Percentiles rank a stretch among this genome's conserved stretches.
Conservation (phyloP, 345 rosid species). For the Ceriops zippeliana region DNA sequence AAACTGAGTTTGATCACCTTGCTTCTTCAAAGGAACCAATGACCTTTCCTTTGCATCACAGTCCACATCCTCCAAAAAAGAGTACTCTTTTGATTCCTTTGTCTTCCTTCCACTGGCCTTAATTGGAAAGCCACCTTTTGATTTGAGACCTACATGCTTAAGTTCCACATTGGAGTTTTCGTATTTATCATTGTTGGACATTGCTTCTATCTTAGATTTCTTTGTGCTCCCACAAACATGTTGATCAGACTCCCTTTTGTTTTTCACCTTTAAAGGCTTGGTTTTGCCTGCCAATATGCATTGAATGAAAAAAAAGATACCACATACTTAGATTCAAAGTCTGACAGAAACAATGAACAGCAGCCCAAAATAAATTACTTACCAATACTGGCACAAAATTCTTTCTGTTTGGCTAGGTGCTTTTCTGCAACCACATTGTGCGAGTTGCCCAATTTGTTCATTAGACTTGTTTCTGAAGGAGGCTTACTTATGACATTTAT, state of each 20-base stretch:
- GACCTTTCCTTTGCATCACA: constrained; percentile 33
- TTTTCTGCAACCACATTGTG: constrained; percentile 13
- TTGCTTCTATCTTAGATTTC: constrained; percentile 39
- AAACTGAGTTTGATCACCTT: constrained; percentile 36
- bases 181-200: constrained; percentile 10
- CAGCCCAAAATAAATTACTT: constrained; percentile 11
- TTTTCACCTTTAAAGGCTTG: constrained; percentile 36
- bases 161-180: constrained; percentile 18
- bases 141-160: constrained; percentile 18
- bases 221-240: constrained; percentile 33
- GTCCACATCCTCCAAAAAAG: constrained; percentile 29
- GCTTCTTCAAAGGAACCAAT: constrained; percentile 31
- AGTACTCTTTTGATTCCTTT: constrained; percentile 22
- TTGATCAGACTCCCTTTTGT: constrained; percentile 41
- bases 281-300: constrained; percentile 35
- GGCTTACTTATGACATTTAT: constrained; percentile 31
- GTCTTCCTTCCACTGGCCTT: constrained; percentile 25
- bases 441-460: constrained; percentile 25
- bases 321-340: constrained; percentile 1
- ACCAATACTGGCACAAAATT: constrained; percentile 30
- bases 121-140: constrained; percentile 21
- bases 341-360: neutral
- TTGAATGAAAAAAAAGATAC: constrained; percentile 10
- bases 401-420: constrained; percentile 3
- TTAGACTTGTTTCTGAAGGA: constrained; percentile 27